Evolutionary conservation across 768 basidiomycete genomes (phyloP).

Genomic region (Dioszegia crocea): DNA sequence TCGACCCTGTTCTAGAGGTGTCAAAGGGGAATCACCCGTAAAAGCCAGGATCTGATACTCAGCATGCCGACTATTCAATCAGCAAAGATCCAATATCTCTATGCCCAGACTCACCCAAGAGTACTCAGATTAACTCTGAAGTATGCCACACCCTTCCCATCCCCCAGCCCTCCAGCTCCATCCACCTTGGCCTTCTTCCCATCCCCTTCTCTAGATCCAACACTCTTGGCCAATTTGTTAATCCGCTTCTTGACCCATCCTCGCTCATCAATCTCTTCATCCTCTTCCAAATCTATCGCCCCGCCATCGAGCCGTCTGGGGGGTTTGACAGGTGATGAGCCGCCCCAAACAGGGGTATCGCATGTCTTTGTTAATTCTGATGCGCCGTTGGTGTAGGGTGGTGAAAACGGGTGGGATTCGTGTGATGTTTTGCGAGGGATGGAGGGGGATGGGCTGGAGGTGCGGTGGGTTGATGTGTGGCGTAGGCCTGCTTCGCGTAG

Average conservation of each 20-base stretch:
- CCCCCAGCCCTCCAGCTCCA: not conserved
- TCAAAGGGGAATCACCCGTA: conserved; percentile 64
- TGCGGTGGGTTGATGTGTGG: not conserved
- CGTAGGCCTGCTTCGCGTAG: conserved; percentile 8
- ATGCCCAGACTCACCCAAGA: conserved; percentile 53
- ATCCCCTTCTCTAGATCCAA: not conserved
- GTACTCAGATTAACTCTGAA: conserved; percentile 56
- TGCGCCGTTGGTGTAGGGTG: conserved; percentile 33
- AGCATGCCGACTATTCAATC: conserved; percentile 53
- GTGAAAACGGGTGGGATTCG: conserved; percentile 26
- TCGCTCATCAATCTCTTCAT: conserved; percentile 11
- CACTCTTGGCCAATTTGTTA: not conserved
- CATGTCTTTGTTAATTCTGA: conserved; percentile 13
- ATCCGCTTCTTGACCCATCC: conserved; percentile 21
- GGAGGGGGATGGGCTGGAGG: not conserved
- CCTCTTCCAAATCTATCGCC: conserved; percentile 4
- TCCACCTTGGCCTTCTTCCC: not conserved
- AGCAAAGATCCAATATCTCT: conserved; percentile 41
- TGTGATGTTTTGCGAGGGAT: conserved; percentile 17
- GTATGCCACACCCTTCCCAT: conserved; percentile 21
- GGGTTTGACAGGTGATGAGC: not conserved
- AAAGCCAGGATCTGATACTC: conserved; percentile 82
- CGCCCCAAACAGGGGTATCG: not conserved
- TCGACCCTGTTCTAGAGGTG: conserved; percentile 55
- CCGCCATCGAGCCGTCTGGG: conserved; percentile 9